phyloP scores from a whole-genome alignment of 257 asterid species.

The Solanum acaule region DNA sequence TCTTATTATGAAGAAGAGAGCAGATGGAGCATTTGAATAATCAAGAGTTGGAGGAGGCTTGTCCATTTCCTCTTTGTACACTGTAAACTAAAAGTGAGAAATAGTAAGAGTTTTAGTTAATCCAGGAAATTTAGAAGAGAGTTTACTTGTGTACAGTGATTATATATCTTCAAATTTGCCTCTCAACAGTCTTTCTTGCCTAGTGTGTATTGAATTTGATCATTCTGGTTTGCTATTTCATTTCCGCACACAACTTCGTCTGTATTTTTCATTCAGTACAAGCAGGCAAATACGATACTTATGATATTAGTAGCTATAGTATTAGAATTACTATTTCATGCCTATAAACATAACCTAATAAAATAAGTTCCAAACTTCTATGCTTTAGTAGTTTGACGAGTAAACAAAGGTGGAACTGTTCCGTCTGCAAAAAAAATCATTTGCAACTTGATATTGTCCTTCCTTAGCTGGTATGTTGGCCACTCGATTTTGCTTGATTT shows the following conservation, averaged over 20 bases:
- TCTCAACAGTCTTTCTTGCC: neutral
- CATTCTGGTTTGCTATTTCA: neutral
- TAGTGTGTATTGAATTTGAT: neutral
- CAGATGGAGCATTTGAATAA: conserved; percentile 28
- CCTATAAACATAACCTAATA: too few relatives aligned
- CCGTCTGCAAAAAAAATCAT: too few relatives aligned
- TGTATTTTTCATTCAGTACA: neutral
- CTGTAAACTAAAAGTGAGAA: neutral
- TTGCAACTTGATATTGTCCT: too few relatives aligned
- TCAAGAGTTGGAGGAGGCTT: neutral
- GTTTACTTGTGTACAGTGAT: neutral
- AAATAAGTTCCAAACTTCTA: too few relatives aligned
- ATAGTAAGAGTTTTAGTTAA: neutral
- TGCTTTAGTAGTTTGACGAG: too few relatives aligned
- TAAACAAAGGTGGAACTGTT: too few relatives aligned
- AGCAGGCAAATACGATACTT: neutral
- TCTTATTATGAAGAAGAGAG: neutral
- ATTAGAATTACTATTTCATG: too few relatives aligned
- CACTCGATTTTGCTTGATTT: too few relatives aligned
- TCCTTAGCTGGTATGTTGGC: too few relatives aligned
- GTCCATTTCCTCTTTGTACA: neutral
- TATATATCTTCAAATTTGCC: neutral
- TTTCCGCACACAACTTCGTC: neutral
- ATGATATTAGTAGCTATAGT: too few relatives aligned
- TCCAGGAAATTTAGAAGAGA: neutral